These are phyloP conservation scores for Corrigiola litoralis DNA, from an alignment of 179 eudicot genomes.

Conservation along the genomic window DNA sequence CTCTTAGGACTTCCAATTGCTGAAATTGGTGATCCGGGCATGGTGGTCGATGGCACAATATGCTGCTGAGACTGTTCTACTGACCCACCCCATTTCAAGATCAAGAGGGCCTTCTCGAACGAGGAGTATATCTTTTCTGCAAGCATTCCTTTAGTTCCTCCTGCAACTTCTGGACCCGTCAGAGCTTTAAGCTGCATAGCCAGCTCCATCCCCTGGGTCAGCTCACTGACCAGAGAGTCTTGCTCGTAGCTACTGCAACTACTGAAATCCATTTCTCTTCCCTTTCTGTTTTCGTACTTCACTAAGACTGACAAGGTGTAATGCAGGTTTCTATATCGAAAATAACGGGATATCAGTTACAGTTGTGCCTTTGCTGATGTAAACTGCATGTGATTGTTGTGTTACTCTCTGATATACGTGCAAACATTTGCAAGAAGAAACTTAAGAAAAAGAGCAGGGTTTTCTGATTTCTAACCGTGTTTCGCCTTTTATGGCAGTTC, in stretches of 20 bases:
- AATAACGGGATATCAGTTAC: neutral
- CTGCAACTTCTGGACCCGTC: slow-evolving; percentile 29
- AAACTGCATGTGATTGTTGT: neutral
- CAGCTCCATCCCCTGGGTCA: slow-evolving; percentile 56
- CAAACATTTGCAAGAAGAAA: neutral
- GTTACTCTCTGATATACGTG: neutral
- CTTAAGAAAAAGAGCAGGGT: slow-evolving; percentile 11
- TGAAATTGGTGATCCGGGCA: slow-evolving; percentile 57
- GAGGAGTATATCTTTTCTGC: slow-evolving; percentile 53
- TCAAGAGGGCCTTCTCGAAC: slow-evolving; percentile 55
- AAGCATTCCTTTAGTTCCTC: slow-evolving; percentile 33
- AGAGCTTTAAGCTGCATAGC: slow-evolving; percentile 51
- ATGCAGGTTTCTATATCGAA: neutral
- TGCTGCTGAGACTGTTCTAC: slow-evolving; percentile 33
- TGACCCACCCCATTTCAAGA: slow-evolving; percentile 48
- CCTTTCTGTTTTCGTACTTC: neutral
- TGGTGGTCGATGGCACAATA: slow-evolving; percentile 20
- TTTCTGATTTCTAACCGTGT: neutral
- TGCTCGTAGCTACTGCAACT: slow-evolving; percentile 26
- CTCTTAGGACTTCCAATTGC: slow-evolving; percentile 56
- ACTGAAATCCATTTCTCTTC: slow-evolving; percentile 31
- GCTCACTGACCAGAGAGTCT: slow-evolving; percentile 39
- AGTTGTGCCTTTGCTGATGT: slow-evolving; percentile 3
- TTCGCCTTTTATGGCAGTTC: neutral
- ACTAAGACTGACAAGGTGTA: neutral